Evolutionary conservation across 225 moss, liverwort and hornwort species (phyloP), one percentile per base, ranked within the genome.

Genomic region (Thuidium tamariscinum): DNA sequence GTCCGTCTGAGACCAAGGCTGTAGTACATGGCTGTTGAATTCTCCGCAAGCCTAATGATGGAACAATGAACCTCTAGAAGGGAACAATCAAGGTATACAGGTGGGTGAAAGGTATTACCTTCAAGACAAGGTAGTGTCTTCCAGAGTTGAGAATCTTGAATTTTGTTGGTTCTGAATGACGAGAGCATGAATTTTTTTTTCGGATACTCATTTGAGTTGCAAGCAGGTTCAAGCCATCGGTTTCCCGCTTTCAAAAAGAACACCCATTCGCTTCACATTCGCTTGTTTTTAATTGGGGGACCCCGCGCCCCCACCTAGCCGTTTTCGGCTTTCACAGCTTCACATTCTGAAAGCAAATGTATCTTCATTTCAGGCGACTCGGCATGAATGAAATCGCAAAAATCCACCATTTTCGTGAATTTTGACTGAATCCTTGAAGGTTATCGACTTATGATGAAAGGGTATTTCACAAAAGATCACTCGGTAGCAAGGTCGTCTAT

Each of bases 1-100:
- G 84, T 88, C 59, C 68, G 76, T 27, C 73, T 75, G 55, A 91
- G 89, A 86, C 91, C 92, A 79, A 92, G 84, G 81, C 88, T 92
- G 83, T 77, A 75, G 63, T 30, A 27, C 22, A 66, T 72, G 67
- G 23, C 72, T 30, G 59, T 77, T 63, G 74, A 85, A 42, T 77
- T 69, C 64, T 72, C 36, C 76, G 39, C 70, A 77, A 49, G 57
- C 48, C 54, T 61, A 85, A 30, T 75, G 51, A n/a, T 57, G 21
- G 17, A 77, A 55, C 26, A 6, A 77, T 25, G 26, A 77, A 77
- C 4, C 26, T 55, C 55, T 25, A 26, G 59, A 25, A 78, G 60
- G 66, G 14, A 57, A 46, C 67, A 81, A 66, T 65, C 68, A 82
- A 74, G 79, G 65, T 74, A 26, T 86, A 41, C 26, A 74, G 64